These are phyloP conservation scores for Solanum bulbocastanum DNA, from an alignment of 257 asterid species.

Conservation along the genomic window DNA sequence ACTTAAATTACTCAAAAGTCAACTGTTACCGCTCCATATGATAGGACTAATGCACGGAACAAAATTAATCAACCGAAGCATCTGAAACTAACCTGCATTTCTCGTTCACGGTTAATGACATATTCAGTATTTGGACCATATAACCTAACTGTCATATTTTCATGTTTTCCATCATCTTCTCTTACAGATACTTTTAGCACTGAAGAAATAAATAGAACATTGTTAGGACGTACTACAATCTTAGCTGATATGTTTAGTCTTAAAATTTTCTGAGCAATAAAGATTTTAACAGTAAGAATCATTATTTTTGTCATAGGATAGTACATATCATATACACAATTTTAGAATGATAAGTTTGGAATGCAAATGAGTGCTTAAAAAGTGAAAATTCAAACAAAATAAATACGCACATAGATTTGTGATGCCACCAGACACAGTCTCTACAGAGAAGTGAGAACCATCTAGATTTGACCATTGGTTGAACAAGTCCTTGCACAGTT, in stretches of 20 bases:
- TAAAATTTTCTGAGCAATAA: neutral
- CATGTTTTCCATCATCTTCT: constrained; percentile 35
- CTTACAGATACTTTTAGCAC: constrained; percentile 79
- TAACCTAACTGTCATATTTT: constrained; percentile 57
- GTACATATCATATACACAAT: neutral
- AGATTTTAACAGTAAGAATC: neutral
- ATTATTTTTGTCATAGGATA: neutral
- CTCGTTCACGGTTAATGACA: constrained; percentile 87
- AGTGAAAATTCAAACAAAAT: neutral
- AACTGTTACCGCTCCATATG: neutral
- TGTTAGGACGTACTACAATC: neutral
- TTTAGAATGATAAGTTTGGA: neutral
- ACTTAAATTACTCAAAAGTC: neutral
- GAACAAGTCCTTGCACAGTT: constrained; percentile 77
- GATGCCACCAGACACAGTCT: constrained; percentile 94
- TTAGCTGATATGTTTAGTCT: neutral
- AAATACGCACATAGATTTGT: constrained; percentile 67
- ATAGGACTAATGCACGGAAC: neutral
- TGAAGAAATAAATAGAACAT: constrained; percentile 19
- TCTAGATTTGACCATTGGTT: constrained; percentile 65
- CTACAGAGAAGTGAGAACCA: constrained; percentile 64
- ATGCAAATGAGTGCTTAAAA: neutral
- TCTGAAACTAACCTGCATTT: constrained; percentile 49
- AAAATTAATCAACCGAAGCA: constrained; percentile 1
- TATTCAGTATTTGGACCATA: constrained; percentile 96